A percentile compares a stretch with the other conserved stretches of the same genome.
Conservation (phyloP, 1,139 yeast species). For the Candida glucosophila region DNA sequence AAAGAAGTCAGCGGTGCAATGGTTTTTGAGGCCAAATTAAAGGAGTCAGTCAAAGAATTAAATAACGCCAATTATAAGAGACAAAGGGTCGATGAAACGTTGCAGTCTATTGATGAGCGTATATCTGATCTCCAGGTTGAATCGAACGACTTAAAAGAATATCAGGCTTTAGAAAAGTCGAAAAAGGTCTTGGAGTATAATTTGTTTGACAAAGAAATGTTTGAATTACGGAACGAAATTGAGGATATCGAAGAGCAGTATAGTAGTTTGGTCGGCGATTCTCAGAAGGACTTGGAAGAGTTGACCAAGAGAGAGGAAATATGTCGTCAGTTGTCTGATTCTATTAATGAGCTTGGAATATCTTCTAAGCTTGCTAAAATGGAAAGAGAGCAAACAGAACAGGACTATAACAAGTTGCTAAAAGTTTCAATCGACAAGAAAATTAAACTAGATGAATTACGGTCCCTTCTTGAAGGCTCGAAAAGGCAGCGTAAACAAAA, state of each 20-base stretch:
- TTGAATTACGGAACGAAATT: conserved; percentile 50
- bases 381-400: conserved; percentile 45
- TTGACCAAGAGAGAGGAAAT: conserved; percentile 39
- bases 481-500: conserved; percentile 9
- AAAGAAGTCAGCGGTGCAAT: conserved; percentile 96
- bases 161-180: conserved; percentile 57
- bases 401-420: conserved; percentile 40
- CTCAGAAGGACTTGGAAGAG: conserved; percentile 33
- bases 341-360: conserved; percentile 32
- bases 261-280: conserved; percentile 37
- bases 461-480: conserved; percentile 8
- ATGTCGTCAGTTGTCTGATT: conserved; percentile 40
- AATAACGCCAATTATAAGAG: conserved; percentile 59
- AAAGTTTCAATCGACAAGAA: conserved; percentile 34
- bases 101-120: conserved; percentile 62
- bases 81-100: conserved; percentile 67
- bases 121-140: conserved; percentile 75
- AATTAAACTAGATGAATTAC: conserved; percentile 24
- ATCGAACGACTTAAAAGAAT: conserved; percentile 63
- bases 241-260: conserved; percentile 58
- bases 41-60: conserved; percentile 78
- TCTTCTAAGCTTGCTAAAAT: conserved; percentile 32
- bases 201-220: conserved; percentile 68
- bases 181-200: conserved; percentile 71
- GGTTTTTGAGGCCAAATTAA: conserved; percentile 74